Base-by-base conservation (phyloP, 805 yeast genomes). In the Pichia thaimueangensis region DNA sequence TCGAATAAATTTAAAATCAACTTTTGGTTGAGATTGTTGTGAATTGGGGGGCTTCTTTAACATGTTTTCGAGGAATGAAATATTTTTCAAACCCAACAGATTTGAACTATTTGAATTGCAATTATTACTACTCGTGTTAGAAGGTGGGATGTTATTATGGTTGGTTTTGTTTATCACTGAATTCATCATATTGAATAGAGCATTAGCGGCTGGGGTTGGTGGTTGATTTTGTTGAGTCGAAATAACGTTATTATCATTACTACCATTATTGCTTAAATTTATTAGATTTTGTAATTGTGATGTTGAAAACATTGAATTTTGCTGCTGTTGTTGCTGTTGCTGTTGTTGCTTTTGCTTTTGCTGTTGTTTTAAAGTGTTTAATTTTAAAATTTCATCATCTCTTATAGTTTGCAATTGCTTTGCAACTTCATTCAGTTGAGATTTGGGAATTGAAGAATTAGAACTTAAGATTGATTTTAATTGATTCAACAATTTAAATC, bases 401-500 rank as follows among this genome's bases (percentile, higher is more conserved):
- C 62, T 51, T 17, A 63, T 60, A 3, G 55, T 48, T 29, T 56
- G 53, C 23, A 64, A 47, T 42, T 64, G 68, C 32, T 58, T 56
- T 33, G 53, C 54, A 9, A 59, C 64, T 28, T 51, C 52, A 43
- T 59, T 60, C 17, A 64, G 47, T 43, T 62, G 64, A 15, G 57
- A 52, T 10, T 49, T 49, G 1, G 60, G 60, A 15, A 63, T 56
- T 15, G 45, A 48, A 2, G 58, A 37, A 15, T 48, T 43, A 10
- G 57, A 52, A 16, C 61, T 57, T 33, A 76, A 57, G 23, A 76
- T 62, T 15, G 41, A 49, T 29, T 65, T 63, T 42, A 76, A 60
- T 48, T 74, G 73, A 30, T 58, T 57, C 47, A 76, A 63, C 4
- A 76, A 72, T 30, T 65, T 63, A 41, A 64, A 63, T 35, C 76